Evolutionary conservation across 257 asterid species (phyloP).

Genomic region (Forsythia viridissima): DNA sequence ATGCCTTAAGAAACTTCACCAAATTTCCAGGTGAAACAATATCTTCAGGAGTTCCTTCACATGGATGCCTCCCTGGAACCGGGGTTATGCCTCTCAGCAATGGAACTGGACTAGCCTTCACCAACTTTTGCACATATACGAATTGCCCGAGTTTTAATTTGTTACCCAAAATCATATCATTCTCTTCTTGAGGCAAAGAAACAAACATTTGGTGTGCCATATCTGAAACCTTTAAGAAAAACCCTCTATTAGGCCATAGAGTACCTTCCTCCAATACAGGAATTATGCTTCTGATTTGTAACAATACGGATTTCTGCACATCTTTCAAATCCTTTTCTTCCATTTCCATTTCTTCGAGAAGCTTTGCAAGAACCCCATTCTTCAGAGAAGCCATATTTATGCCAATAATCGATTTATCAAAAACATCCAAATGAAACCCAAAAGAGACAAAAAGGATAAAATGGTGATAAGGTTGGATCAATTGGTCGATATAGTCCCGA

Average conservation of each 20-base stretch:
- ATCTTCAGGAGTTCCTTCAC: conserved; percentile 64
- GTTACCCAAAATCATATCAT: conserved; percentile 64
- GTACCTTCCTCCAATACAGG: conserved; percentile 77
- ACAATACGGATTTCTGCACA: conserved; percentile 35
- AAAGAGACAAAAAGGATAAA: background rate
- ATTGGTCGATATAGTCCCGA: background rate
- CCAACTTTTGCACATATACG: conserved; percentile 48
- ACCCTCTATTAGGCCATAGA: conserved; percentile 71
- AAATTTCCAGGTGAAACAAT: conserved; percentile 35
- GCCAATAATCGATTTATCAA: background rate
- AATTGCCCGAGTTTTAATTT: conserved; percentile 64
- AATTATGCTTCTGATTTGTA: conserved; percentile 75
- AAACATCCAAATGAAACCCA: background rate
- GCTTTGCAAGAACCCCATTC: conserved; percentile 59
- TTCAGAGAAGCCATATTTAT: conserved; percentile 50
- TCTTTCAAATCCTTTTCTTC: conserved; percentile 14
- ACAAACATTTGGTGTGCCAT: conserved; percentile 61
- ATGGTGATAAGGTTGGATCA: background rate
- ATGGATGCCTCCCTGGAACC: conserved; percentile 59
- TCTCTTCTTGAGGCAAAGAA: conserved; percentile 56
- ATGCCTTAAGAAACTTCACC: conserved; percentile 28
- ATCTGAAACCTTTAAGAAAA: conserved; percentile 71
- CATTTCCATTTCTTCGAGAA: conserved; percentile 52
- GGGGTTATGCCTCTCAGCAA: conserved; percentile 55
- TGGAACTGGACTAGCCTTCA: conserved; percentile 61